Evolutionary conservation across 495 filamentous ascomycete genomes (phyloP).

Genomic region (Aspergillus taichungensis): DNA sequence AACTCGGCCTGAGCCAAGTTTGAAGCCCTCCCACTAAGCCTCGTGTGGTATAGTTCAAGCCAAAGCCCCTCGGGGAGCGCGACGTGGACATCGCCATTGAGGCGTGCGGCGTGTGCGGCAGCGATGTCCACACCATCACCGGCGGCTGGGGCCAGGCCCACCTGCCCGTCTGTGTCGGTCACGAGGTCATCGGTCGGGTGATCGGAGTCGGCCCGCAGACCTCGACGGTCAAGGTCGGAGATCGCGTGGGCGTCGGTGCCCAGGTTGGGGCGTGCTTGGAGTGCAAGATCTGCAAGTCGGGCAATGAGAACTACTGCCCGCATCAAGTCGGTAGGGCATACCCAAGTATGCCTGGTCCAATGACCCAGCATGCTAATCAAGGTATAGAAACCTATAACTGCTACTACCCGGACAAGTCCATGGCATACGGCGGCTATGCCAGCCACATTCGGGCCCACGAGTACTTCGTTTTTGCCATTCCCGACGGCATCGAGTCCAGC

Average conservation of each 20-base stretch:
- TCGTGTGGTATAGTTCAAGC: slow-evolving; percentile 48
- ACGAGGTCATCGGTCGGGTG: slow-evolving; percentile 63
- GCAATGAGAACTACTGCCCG: slow-evolving; percentile 75
- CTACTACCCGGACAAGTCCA: too few species aligned
- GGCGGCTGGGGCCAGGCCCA: slow-evolving; percentile 67
- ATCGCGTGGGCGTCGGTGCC: slow-evolving; percentile 73
- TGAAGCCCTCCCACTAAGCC: not conserved
- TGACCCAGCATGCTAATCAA: too few species aligned
- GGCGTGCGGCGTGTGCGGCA: slow-evolving; percentile 71
- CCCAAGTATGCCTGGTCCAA: too few species aligned
- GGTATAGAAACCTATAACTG: too few species aligned
- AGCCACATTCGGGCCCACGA: too few species aligned
- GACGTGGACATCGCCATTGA: slow-evolving; percentile 68
- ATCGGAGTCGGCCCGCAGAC: slow-evolving; percentile 63
- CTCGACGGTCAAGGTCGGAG: slow-evolving; percentile 57
- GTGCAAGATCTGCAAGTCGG: slow-evolving; percentile 58
- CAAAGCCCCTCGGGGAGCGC: slow-evolving; percentile 67
- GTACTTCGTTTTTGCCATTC: slow-evolving; percentile 57
- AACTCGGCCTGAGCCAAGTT: slow-evolving; percentile 10
- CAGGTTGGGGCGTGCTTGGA: slow-evolving; percentile 66
- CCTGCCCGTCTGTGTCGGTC: slow-evolving; percentile 63
- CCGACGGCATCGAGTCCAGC: slow-evolving; percentile 56
- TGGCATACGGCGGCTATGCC: too few species aligned
- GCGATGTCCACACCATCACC: slow-evolving; percentile 69
- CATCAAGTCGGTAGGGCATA: too few species aligned